Evolutionary conservation across 1,284 basidiomycete species (phyloP).

Genomic region (Peniophora sp.): DNA sequence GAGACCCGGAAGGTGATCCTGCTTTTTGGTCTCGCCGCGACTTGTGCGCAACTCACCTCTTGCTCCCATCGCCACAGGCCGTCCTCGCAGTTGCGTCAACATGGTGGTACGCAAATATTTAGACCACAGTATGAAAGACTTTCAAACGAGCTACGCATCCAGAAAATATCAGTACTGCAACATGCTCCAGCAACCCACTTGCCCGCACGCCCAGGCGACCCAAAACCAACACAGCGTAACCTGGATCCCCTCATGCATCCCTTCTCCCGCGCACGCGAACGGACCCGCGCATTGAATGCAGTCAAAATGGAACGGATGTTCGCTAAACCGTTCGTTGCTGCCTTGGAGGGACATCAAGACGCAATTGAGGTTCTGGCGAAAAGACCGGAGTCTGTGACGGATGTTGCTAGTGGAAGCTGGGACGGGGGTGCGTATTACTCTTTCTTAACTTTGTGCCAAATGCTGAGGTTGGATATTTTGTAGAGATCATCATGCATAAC

Average conservation of each 20-base stretch:
- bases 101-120: too few species aligned
- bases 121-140: too few species aligned
- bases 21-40: too few species aligned
- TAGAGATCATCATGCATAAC: conserved; percentile 87
- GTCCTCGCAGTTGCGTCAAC: too few species aligned
- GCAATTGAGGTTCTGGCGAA: conserved; percentile 86
- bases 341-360: conserved; percentile 90
- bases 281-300: conserved; percentile 90
- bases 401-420: conserved; percentile 91
- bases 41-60: too few species aligned
- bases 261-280: conserved; percentile 88
- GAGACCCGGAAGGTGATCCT: too few species aligned
- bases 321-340: conserved; percentile 90
- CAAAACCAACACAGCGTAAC: conserved; percentile 85
- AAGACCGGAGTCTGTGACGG: conserved; percentile 71
- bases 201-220: conserved; percentile 67
- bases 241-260: conserved; percentile 93
- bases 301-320: conserved; percentile 97
- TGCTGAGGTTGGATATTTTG: too few species aligned
- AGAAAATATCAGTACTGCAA: conserved; percentile 88
- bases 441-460: background rate
- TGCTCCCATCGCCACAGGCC: too few species aligned
- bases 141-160: background rate
- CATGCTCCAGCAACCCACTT: conserved; percentile 75
- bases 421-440: conserved; percentile 72